Evolutionary conservation across 1,139 yeast genomes (phyloP).

Genomic region (Geotrichum bryndzae): DNA sequence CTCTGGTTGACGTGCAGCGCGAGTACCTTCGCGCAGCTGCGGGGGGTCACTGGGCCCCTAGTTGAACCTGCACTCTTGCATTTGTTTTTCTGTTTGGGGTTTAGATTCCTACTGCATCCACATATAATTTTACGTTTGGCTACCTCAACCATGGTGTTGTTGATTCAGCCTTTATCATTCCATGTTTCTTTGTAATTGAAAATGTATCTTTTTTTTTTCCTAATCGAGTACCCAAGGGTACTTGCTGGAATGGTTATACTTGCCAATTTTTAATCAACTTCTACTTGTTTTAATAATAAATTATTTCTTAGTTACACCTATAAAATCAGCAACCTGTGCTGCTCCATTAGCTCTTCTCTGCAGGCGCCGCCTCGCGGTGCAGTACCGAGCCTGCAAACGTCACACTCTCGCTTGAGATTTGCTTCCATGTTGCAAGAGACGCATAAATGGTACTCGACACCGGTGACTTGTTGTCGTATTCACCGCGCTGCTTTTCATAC

Average conservation of each 20-base stretch:
- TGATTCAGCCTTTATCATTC: too few species aligned
- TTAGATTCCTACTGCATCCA: too few species aligned
- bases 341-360: neutral
- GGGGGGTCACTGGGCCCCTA: neutral
- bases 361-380: neutral
- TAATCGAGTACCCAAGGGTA: too few species aligned
- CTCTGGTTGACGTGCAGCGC: slow-evolving; percentile 8
- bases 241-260: too few species aligned
- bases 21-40: slow-evolving; percentile 4
- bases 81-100: too few species aligned
- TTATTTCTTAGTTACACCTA: neutral
- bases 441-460: slow-evolving; percentile 22
- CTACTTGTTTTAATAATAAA: too few species aligned
- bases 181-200: too few species aligned
- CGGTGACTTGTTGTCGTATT: slow-evolving; percentile 22
- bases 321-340: neutral
- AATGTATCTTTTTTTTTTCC: too few species aligned
- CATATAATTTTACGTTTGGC: too few species aligned
- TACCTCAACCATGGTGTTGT: too few species aligned
- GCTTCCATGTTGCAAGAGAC: slow-evolving; percentile 22
- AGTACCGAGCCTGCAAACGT: slow-evolving; percentile 18
- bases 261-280: too few species aligned
- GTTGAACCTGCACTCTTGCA: too few species aligned
- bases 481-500: slow-evolving; percentile 28
- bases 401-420: slow-evolving; percentile 22